Conservation (phyloP, 257 asterid species). For the Solanum bulbocastanum region DNA sequence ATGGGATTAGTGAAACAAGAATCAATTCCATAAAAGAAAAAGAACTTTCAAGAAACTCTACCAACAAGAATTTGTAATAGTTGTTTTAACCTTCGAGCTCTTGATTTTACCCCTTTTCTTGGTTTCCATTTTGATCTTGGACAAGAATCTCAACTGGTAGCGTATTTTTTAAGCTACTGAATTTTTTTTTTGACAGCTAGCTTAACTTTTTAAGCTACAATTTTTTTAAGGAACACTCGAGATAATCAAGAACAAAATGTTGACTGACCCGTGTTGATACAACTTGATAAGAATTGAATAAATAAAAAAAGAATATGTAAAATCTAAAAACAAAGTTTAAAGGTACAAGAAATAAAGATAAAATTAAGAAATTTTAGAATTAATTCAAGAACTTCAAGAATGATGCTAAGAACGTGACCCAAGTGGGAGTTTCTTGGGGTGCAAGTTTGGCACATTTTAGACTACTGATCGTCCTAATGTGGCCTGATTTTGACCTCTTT, state of each 20-base stretch:
- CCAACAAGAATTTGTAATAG: neutral
- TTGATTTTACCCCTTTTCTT: neutral
- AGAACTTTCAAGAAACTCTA: neutral
- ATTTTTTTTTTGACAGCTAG: neutral
- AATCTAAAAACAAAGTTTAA: neutral
- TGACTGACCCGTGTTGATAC: neutral
- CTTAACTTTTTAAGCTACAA: neutral
- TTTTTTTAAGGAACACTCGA: neutral
- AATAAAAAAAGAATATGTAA: neutral
- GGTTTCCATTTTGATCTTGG: neutral
- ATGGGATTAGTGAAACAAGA: neutral
- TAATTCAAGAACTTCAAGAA: neutral
- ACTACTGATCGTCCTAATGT: neutral
- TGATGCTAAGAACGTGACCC: neutral
- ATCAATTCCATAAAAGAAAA: neutral
- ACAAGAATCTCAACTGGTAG: neutral
- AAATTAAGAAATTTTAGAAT: neutral
- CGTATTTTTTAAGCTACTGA: neutral
- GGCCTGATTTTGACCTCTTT: neutral
- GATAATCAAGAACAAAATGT: neutral
- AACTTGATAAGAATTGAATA: neutral
- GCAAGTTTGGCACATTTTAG: neutral
- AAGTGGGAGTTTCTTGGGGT: neutral
- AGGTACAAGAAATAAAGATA: neutral
- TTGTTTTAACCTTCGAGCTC: neutral